These are phyloP conservation scores for Sporopachydermia quercuum DNA, from an alignment of 805 yeast species.

Conservation along the genomic window DNA sequence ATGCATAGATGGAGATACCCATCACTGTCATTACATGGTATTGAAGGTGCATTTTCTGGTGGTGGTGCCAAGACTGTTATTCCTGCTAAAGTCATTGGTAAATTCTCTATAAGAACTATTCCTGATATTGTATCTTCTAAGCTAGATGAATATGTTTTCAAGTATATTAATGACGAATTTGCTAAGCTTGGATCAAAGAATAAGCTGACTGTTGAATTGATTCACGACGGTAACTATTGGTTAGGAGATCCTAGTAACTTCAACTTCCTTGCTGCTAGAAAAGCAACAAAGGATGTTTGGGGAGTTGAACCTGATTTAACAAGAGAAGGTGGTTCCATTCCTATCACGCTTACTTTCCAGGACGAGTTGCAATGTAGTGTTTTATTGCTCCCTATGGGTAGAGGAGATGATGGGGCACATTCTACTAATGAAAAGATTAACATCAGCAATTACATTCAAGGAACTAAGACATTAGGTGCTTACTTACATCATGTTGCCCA, in stretches of 20 bases:
- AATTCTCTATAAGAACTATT: slow-evolving; percentile 93
- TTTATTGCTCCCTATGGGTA: slow-evolving; percentile 88
- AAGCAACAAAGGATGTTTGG: slow-evolving; percentile 92
- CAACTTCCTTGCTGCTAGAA: slow-evolving; percentile 82
- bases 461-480: slow-evolving; percentile 86
- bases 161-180: slow-evolving; percentile 54
- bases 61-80: slow-evolving; percentile 97
- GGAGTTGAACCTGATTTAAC: slow-evolving; percentile 91
- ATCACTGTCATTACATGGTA: slow-evolving; percentile 87
- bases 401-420: slow-evolving; percentile 99
- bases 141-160: slow-evolving; percentile 62
- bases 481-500: slow-evolving; percentile 76
- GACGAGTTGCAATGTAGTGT: slow-evolving; percentile 74
- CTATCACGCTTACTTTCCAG: slow-evolving; percentile 91
- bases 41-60: slow-evolving; percentile 93
- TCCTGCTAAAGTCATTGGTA: slow-evolving; percentile 88
- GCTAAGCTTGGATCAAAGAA: slow-evolving; percentile 64
- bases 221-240: slow-evolving; percentile 97
- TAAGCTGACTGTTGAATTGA: slow-evolving; percentile 50
- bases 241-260: slow-evolving; percentile 86
- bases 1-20: slow-evolving; percentile 99
- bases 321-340: slow-evolving; percentile 98
- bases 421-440: slow-evolving; percentile 92
- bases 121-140: slow-evolving; percentile 79
- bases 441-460: slow-evolving; percentile 78